Base-by-base conservation (phyloP, 805 yeast species). In the Torulaspora microellipsoides region DNA sequence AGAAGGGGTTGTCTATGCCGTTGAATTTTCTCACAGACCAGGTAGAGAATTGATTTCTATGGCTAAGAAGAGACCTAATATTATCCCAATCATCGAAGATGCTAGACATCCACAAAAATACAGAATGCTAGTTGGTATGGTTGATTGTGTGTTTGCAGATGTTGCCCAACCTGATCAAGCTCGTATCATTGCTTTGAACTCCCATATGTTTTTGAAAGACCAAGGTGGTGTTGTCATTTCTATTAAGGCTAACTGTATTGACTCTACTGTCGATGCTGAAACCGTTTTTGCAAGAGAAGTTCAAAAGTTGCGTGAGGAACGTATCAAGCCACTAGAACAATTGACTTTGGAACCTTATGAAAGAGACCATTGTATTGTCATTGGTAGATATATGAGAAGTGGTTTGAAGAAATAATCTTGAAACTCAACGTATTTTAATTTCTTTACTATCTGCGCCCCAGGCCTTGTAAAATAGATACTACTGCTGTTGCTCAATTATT, bases 101-200 rank as follows among this genome's bases (percentile, higher is more conserved):
- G 99, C 99, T 53, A 90, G 99, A 78, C 99, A 93, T 75, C 99
- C 99, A 65, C 99, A 93, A 71, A 93, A 93, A 75, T 93, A 93
- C 83, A 84, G 99, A 78, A 93, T 93, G 99, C 80, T 93, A 62
- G 77, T 93, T 53, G 95, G 97, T 64, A 93, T 93, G 99, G 99
- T 93, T 55, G 99, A 93, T 71, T 87, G 81, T 67, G 98, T 93
- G 49, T 93, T 93, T 66, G 99, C 99, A 51, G 99, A 93, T 78
- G 99, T 93, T 68, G 99, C 99, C 56, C 99, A 93, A 77, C 99
- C 99, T 34, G 99, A 93, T 75, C 99, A 93, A 77, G 99, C 99
- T 59, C 95, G 99, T 85, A 93, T 93, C 68, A 91, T 93, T 69
- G 99, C 98, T 42, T 81, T 93, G 68, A 93, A 93, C 81, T 83